phyloP scores from a whole-genome alignment of 176 grass and related monocot genomes.

The Dendrocalamus sinicus region DNA sequence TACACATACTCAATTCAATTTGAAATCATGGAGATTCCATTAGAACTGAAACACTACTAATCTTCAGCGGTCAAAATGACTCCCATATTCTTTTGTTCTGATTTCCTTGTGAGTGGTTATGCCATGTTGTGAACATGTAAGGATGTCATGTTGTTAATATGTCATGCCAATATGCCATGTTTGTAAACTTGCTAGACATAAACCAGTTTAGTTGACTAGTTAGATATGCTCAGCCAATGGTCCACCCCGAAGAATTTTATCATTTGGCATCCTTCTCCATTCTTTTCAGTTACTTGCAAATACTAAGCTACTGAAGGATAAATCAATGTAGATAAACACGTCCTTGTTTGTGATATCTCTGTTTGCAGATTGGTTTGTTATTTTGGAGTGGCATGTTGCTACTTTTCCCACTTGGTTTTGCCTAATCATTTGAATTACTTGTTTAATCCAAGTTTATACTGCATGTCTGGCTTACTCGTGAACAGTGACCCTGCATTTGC shows the following conservation, averaged over 20 bases:
- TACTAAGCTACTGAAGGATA: not conserved
- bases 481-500: not conserved
- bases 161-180: not conserved
- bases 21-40: not conserved
- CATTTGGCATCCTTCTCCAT: not conserved
- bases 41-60: not conserved
- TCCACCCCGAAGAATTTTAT: not conserved
- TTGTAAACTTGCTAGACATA: conserved; percentile 3
- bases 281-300: not conserved
- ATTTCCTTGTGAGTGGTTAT: not conserved
- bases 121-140: not conserved
- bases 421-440: not conserved
- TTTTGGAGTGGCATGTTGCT: conserved; percentile 3
- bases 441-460: not conserved
- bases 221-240: not conserved
- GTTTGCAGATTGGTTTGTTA: not conserved
- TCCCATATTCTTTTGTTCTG: not conserved
- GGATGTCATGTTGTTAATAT: not conserved
- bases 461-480: not conserved
- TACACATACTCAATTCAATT: not conserved
- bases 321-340: not conserved
- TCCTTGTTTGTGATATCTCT: not conserved
- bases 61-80: not conserved
- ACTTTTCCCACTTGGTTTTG: not conserved
- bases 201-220: conserved; percentile 10